Evolutionary conservation across 1,139 yeast genomes (phyloP).

Genomic region (Sugiyamaella pinicola): DNA sequence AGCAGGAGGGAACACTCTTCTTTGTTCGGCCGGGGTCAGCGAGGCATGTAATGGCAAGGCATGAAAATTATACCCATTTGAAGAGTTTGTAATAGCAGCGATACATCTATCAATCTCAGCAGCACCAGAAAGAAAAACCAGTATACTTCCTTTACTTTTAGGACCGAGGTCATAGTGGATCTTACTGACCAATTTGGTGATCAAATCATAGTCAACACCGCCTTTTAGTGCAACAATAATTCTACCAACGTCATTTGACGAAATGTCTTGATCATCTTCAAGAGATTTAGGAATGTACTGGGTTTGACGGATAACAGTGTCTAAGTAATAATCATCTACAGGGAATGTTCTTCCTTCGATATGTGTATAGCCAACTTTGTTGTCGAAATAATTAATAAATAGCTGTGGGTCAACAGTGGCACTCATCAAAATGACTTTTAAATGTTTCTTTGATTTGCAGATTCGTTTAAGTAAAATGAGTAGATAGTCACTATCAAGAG

Average conservation of each 20-base stretch:
- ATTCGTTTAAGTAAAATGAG: constrained; percentile 68
- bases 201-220: constrained; percentile 68
- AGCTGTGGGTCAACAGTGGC: constrained; percentile 84
- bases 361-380: constrained; percentile 50
- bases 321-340: constrained; percentile 72
- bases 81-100: constrained; percentile 36
- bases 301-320: constrained; percentile 57
- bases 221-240: constrained; percentile 46
- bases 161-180: constrained; percentile 52
- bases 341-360: constrained; percentile 95
- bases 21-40: constrained; percentile 78
- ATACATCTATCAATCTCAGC: constrained; percentile 77
- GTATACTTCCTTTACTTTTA: constrained; percentile 65
- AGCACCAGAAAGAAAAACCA: constrained; percentile 87
- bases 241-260: constrained; percentile 36
- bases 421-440: constrained; percentile 84
- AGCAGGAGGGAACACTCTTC: constrained; percentile 62
- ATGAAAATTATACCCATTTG: constrained; percentile 34
- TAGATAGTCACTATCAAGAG: constrained; percentile 86
- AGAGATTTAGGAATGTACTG: constrained; percentile 40
- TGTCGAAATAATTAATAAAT: constrained; percentile 63
- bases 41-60: constrained; percentile 86
- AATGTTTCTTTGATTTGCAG: constrained; percentile 38
- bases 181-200: constrained; percentile 56
- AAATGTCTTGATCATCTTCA: constrained; percentile 34